Evolutionary conservation across 1,284 basidiomycete species (phyloP).

Genomic region (Ganoderma meredithae): DNA sequence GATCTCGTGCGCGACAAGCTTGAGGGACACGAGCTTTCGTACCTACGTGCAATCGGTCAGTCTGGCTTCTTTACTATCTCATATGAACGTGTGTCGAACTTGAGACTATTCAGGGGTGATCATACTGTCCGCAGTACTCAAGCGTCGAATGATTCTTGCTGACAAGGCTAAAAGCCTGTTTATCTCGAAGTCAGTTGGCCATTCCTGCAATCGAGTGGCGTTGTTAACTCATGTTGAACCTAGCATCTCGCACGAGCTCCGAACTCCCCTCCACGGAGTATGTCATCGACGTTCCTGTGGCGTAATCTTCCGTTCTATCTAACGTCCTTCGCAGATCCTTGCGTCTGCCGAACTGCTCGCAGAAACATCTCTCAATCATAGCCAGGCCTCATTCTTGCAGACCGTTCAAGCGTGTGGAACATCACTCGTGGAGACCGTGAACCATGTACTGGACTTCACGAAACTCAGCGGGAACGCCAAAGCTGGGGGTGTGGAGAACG

Average conservation of each 20-base stretch:
- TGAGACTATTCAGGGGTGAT: constrained; percentile 72
- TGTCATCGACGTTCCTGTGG: constrained; percentile 32
- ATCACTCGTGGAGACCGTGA: constrained; percentile 88
- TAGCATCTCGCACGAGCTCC: constrained; percentile 94
- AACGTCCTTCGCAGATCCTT: constrained; percentile 63
- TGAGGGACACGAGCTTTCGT: constrained; percentile 93
- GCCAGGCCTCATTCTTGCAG: constrained; percentile 88
- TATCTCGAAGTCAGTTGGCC: constrained; percentile 80
- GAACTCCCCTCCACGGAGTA: constrained; percentile 89
- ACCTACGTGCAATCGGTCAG: constrained; percentile 84
- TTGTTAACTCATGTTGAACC: constrained; percentile 20
- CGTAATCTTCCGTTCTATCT: constrained; percentile 1
- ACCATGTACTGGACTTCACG: constrained; percentile 96
- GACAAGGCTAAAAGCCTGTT: constrained; percentile 93
- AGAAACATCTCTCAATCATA: constrained; percentile 83
- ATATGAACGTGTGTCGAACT: neutral
- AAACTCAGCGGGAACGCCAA: constrained; percentile 92
- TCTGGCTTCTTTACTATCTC: constrained; percentile 18
- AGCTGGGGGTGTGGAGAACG: constrained; percentile 76
- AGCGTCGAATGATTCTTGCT: constrained; percentile 92
- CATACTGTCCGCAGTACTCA: constrained; percentile 92
- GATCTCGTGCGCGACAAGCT: constrained; percentile 52
- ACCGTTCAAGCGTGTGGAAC: constrained; percentile 90
- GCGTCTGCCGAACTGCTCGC: constrained; percentile 89
- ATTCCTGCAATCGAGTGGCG: constrained; percentile 3